Evolutionary conservation across 1,139 yeast species (phyloP).

Genomic region (Eremothecium coryli): DNA sequence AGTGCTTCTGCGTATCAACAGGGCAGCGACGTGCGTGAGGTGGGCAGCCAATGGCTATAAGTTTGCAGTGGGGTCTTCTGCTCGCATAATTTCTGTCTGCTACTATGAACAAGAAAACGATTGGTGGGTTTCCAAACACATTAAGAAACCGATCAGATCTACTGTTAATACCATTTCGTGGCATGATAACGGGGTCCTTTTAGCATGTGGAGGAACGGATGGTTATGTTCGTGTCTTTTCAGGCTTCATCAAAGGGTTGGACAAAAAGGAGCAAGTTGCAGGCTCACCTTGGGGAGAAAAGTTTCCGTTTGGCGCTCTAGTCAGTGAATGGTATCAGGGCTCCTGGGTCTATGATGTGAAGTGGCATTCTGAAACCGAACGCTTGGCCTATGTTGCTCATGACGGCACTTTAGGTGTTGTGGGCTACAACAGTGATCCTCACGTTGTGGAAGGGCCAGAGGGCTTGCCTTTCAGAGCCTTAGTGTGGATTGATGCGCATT

Average conservation of each 20-base stretch:
- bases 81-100: slow-evolving; percentile 88
- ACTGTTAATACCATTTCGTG: slow-evolving; percentile 79
- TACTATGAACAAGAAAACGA: slow-evolving; percentile 93
- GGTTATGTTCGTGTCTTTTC: slow-evolving; percentile 92
- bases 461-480: slow-evolving; percentile 76
- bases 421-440: slow-evolving; percentile 37
- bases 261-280: slow-evolving; percentile 56
- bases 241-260: slow-evolving; percentile 86
- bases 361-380: slow-evolving; percentile 73
- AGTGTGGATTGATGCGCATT: slow-evolving; percentile 55
- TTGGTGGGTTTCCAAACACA: slow-evolving; percentile 99
- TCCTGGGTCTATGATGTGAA: slow-evolving; percentile 92
- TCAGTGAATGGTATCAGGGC: slow-evolving; percentile 79
- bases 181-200: slow-evolving; percentile 88
- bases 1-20: slow-evolving; percentile 80
- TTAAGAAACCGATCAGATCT: slow-evolving; percentile 85
- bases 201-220: slow-evolving; percentile 90
- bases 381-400: slow-evolving; percentile 70
- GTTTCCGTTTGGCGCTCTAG: slow-evolving; percentile 87
- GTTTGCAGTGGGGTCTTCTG: slow-evolving; percentile 96
- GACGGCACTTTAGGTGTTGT: slow-evolving; percentile 71
- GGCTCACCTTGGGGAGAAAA: slow-evolving; percentile 90
- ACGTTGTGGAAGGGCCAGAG: slow-evolving; percentile 63
- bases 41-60: slow-evolving; percentile 93
- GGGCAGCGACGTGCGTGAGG: slow-evolving; percentile 87